Percentiles rank a stretch among this genome's conserved stretches.
Evolutionary conservation across 495 filamentous ascomycete genomes (phyloP).

Genomic region (Apiosordaria backusii): DNA sequence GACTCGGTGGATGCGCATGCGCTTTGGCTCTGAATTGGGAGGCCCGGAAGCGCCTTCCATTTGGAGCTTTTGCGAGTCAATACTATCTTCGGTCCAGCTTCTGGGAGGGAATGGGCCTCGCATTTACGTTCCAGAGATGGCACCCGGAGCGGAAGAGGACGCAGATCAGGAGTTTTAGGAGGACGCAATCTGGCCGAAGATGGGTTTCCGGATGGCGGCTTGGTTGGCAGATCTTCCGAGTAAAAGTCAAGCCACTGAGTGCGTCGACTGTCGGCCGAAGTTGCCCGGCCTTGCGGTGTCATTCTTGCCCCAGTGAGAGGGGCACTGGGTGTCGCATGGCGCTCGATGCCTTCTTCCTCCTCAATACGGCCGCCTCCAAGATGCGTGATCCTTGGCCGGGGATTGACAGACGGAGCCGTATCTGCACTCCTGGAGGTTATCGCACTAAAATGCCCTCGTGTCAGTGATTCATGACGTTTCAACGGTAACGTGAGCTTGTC

Average conservation of each 20-base stretch:
- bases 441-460: not conserved
- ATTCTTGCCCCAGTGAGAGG: not conserved
- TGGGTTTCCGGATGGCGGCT: conserved; percentile 2
- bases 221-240: conserved; percentile 4
- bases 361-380: conserved; percentile 33
- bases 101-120: not conserved
- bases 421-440: not conserved
- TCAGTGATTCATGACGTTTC: not conserved
- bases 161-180: conserved; percentile 8
- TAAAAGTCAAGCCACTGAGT: conserved; percentile 38
- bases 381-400: conserved; percentile 29
- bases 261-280: conserved; percentile 26
- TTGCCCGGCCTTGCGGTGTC: conserved; percentile 7
- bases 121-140: conserved; percentile 15
- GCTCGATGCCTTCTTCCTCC: conserved; percentile 4
- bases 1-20: not conserved
- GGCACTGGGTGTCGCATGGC: too few relatives aligned
- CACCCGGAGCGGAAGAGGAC: conserved; percentile 23
- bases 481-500: not conserved
- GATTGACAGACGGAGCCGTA: not conserved
- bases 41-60: conserved; percentile 25
- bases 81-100: not conserved
- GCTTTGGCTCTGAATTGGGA: not conserved
- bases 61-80: conserved; percentile 19
- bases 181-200: not conserved